Base-by-base conservation (phyloP, 2,329 filamentous ascomycete species). In the Stagonosporopsis cucurbitacearum region DNA sequence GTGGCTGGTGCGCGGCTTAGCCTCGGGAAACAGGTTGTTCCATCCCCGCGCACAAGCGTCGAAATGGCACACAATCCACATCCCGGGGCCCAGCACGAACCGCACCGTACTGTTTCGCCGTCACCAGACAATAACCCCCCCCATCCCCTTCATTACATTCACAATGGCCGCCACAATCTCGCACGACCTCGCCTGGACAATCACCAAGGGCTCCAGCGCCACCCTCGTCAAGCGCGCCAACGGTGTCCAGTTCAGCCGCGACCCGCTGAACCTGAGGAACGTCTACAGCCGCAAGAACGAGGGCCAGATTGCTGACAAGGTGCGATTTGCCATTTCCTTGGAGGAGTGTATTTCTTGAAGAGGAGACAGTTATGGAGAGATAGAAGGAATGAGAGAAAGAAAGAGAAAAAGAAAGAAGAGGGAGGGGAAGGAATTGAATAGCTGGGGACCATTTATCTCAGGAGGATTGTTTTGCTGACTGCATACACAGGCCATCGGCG, bases 241-340 rank as follows among this genome's bases (percentile, higher is more conserved):
- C 75, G 90, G 91, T 78, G 84, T 90, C 71, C 90, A 91, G 81
- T 92, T 99, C 86, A 98, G 94, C 71, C 90, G 90, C 72, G 94
- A 98, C 78, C 91, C 93, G 73, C 82, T 97, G 70, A 99, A 98
- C 87, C 81, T 98, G 80, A 85, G 82, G 79, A 98, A 97, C 89
- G 84, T 88, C 81, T 89, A 96, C 85, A 88, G 86, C 72, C 90
- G 91, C 83, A 98, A 96, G 91, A 86, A 96, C 81, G 91, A 91
- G 73, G 95, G 95, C 75, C 96, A 92, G 81, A 87, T 91, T 80
- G 96, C 96, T 84, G 86, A 88, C 79, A 95, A 96, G 90, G 92
- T 95, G 89, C 72, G 41, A 12, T 26, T 11, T 30, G 5, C 26
- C 26, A 26, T 30, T 11, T 11, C 26, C 26, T 11, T n/a, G n/a